phyloP scores from a whole-genome alignment of 2,329 filamentous ascomycete genomes.

The Raffaelea arxii region DNA sequence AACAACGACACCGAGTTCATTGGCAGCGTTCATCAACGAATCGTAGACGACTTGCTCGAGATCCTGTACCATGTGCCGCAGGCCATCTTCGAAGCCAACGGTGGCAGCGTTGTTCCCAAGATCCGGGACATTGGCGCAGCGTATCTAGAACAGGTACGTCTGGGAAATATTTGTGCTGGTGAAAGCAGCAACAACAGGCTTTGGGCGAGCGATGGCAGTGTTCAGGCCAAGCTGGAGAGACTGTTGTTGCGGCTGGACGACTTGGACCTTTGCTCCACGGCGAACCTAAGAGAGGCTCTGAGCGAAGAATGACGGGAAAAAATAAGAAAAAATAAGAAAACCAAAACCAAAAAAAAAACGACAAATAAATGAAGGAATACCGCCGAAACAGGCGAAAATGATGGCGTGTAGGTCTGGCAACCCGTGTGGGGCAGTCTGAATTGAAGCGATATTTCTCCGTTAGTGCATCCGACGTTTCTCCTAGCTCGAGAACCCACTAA shows the following conservation, averaged over 20 bases:
- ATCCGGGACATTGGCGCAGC: slow-evolving; percentile 26
- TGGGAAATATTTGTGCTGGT: too few species aligned
- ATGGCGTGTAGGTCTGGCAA: too few species aligned
- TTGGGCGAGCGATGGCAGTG: slow-evolving; percentile 4
- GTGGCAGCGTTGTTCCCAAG: slow-evolving; percentile 24
- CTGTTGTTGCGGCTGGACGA: slow-evolving; percentile 21
- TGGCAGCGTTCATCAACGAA: slow-evolving; percentile 18
- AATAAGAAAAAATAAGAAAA: not conserved
- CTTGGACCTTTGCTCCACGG: slow-evolving; percentile 19
- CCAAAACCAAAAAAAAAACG: too few species aligned
- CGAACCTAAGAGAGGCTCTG: not conserved
- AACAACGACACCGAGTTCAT: too few species aligned
- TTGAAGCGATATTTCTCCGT: too few species aligned
- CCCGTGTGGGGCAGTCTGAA: too few species aligned
- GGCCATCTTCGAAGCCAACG: slow-evolving; percentile 21
- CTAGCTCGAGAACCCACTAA: too few species aligned
- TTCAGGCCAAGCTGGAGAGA: slow-evolving; percentile 17
- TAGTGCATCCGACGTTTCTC: not conserved
- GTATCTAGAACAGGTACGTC: slow-evolving; percentile 20
- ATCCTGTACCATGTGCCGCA: slow-evolving; percentile 1
- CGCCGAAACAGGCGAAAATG: too few species aligned
- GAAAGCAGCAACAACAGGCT: slow-evolving; percentile 3
- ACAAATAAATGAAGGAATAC: too few species aligned
- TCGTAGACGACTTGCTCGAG: slow-evolving; percentile 22
- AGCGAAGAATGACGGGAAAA: too few species aligned